Base-by-base conservation (phyloP, 805 yeast species). In the Candida insectorum region DNA sequence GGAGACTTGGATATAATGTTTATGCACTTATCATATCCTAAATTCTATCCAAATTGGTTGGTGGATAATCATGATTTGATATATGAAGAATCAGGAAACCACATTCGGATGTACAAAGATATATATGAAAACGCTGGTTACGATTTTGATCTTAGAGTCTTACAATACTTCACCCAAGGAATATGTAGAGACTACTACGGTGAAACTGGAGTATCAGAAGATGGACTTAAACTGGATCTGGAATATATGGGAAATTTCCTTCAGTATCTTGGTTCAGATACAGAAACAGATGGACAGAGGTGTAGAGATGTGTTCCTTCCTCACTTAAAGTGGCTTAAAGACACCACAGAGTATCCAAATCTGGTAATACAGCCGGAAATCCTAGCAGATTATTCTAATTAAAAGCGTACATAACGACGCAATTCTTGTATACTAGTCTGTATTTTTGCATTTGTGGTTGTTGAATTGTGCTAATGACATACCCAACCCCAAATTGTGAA, bases 1-100 rank as follows among this genome's bases (percentile, higher is more conserved):
- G 47, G 28, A 5, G 46, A 50, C 13, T 31, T 44, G 16, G 52
- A 52, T 18, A 33, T 48, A 18, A 40, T 68, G 27, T 77, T 78
- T 49, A 69, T 77, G 73, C 85, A 77, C 52, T 55, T 77, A 40
- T 73, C 80, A 12, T 76, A 78, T 48, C 85, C 85, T 11, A 78
- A 60, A 47, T 44, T 47, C 35, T 60, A 48, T 29, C 63, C 66
- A 16, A 41, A 49, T 24, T 56, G 61, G 62, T 40, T 62, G 16
- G 56, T 46, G 5, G 53, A 59, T 31, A 58, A 60, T 44, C 49
- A 58, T 30, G 69, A 65, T 30, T 56, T 65, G 43, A 38, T 61
- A 7, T 64, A 62, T 44, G 47, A 51, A 8, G 46, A 52, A 11
- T 45, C 42, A 48, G 54, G 50, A 6, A 48, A 57, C 16, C 71